These are phyloP conservation scores for Parachaetomium inaequale DNA, from an alignment of 495 filamentous ascomycete species.

Conservation along the genomic window DNA sequence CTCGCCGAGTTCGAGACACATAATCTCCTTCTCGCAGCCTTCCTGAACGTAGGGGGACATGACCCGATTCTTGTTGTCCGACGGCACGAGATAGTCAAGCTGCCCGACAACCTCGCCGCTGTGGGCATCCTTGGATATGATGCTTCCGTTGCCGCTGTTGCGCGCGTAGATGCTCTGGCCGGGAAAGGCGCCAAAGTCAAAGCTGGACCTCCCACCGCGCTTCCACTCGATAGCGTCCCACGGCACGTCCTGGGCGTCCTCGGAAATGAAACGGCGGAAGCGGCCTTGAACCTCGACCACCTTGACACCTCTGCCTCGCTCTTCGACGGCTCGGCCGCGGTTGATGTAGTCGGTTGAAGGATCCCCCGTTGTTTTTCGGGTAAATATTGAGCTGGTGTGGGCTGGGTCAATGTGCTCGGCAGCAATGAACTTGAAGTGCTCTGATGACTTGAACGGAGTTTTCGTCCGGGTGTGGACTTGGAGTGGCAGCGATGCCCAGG, in stretches of 20 bases:
- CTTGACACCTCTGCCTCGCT: slow-evolving; percentile 27
- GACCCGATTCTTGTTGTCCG: background rate
- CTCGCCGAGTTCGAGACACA: slow-evolving; percentile 34
- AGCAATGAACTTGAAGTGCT: slow-evolving; percentile 27
- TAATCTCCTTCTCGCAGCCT: slow-evolving; percentile 27
- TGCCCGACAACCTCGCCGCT: slow-evolving; percentile 32
- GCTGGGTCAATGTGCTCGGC: background rate
- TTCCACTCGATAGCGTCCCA: slow-evolving; percentile 28
- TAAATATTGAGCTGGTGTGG: background rate
- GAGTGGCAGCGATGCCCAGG: slow-evolving; percentile 31
- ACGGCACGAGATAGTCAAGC: slow-evolving; percentile 26
- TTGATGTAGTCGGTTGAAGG: slow-evolving; percentile 4
- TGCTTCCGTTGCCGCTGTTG: slow-evolving; percentile 21
- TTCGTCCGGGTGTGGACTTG: slow-evolving; percentile 25
- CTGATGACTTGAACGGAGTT: slow-evolving; percentile 19
- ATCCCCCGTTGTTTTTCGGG: background rate
- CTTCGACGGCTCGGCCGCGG: slow-evolving; percentile 21
- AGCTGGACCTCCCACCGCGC: slow-evolving; percentile 15
- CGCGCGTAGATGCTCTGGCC: slow-evolving; percentile 24
- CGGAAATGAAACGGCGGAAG: slow-evolving; percentile 28
- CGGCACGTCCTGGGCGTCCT: slow-evolving; percentile 12
- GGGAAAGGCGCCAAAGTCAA: slow-evolving; percentile 26
- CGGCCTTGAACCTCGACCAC: slow-evolving; percentile 27
- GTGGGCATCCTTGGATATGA: slow-evolving; percentile 32
- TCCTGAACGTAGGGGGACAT: slow-evolving; percentile 20